A percentile compares a stretch with the other conserved stretches of the same genome.
Conservation (phyloP, 352 stramenopile genomes). For the Phytophthora pseudosyringae region DNA sequence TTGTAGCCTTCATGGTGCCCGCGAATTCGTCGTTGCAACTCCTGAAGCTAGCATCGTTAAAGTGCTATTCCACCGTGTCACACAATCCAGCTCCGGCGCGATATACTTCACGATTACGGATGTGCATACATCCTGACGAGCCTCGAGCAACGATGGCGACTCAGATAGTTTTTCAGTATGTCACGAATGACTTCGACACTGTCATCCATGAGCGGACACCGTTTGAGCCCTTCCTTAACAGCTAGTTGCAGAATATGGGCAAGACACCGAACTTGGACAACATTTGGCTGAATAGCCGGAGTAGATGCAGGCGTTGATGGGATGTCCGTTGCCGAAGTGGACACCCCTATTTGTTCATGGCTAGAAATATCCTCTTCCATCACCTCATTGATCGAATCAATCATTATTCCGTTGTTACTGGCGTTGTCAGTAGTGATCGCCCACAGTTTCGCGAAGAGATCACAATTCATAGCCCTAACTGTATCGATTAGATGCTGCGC, state of each 20-base stretch:
- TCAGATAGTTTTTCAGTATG: constrained; percentile 16
- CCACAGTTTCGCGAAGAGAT: constrained; percentile 1
- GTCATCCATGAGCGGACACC: constrained; percentile 4
- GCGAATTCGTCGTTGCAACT: too few relatives aligned
- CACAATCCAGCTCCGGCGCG: background rate
- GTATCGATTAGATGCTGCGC: constrained; percentile 2
- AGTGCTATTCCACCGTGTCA: background rate
- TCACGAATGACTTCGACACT: constrained; percentile 1
- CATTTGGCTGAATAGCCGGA: background rate
- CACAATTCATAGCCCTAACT: constrained; percentile 10
- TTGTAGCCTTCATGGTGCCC: too few relatives aligned
- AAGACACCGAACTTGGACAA: too few relatives aligned
- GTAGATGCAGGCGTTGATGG: background rate
- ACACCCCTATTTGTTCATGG: background rate
- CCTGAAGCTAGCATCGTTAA: background rate
- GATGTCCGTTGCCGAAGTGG: constrained; percentile 2
- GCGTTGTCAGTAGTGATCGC: constrained; percentile 12
- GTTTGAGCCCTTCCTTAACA: constrained; percentile 13
- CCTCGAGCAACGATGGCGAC: constrained; percentile 4
- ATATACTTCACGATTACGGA: background rate
- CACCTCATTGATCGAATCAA: background rate
- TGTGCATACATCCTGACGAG: background rate
- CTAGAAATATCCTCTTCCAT: background rate
- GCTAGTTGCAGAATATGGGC: constrained; percentile 17
- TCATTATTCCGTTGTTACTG: constrained; percentile 4